Evolutionary conservation across 371 early-diverging fungal species (phyloP), one percentile per base, ranked within the genome.

Genomic region (Fennellomyces sp.): DNA sequence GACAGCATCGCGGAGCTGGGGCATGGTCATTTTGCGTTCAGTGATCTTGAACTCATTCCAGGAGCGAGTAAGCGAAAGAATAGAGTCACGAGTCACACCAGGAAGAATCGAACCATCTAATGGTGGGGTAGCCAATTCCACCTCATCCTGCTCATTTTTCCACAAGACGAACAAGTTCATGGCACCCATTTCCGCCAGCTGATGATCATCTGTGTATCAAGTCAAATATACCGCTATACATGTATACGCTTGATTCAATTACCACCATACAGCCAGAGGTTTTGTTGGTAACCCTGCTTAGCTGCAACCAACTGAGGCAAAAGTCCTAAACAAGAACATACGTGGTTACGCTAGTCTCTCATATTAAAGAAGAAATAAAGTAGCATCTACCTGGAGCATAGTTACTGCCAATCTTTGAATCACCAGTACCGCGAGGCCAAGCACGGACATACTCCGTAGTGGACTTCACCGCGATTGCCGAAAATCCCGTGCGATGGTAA

Each of bases 401-500:
- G 80, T 94, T 94, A 54, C 84, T 93, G 61, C 98, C 97, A 64
- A 97, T 72, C 88, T 98, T 98, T 62, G 87, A 85, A 72, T 90
- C 91, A 63, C 97, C 97, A 5, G 95, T 94, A 59, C 98, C 97
- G 12, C 97, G 96, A 23, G 97, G 97, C 97, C 97, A 96, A 13
- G 98, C 97, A 59, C 98, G 90, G 23, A 92, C 92, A 66, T 88
- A 90, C 45, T 91, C 82, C 35, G 89, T 81, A 38, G 94, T 93
- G 5, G 97, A 95, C 62, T 81, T 84, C 61, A 98, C 81, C 48
- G 83, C 85, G 50, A 96, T 93, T 38, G 97, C 94, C n/a, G 82
- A 73, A 73, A 96, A 94, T 6, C 96, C 96, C n/a, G 94, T 91
- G 58, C 88, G 90, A 82, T 94, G 97, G 75, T 98, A 98, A 21